Evolutionary conservation across 495 filamentous ascomycete genomes (phyloP), one percentile per base, ranked within the genome.

Genomic region (Penicillium cosmopolitanum): DNA sequence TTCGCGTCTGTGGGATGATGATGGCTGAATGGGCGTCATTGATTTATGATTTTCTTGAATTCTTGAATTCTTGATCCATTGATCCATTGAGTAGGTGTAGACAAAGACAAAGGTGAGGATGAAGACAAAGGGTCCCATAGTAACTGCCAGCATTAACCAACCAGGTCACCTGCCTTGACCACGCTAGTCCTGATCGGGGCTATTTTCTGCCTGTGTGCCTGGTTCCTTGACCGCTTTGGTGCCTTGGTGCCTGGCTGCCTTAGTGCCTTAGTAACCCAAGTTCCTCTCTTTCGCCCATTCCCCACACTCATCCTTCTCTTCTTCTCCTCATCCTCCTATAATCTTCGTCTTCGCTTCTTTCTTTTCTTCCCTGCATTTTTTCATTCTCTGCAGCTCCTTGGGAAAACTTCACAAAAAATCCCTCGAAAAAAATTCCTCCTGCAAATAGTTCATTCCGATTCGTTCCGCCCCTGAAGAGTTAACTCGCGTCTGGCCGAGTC

Each of bases 311-410:
- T 54, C 46, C 19, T 28, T 60, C 63, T 56, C 62, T 59, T 64
- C 53, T 61, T 63, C 65, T 64, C 54, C 66, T 62, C 66, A 53
- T 53, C 50, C 56, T 62, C 50, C 51, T 54, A 50, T 50, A 57
- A 47, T 55, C 55, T 21, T 54, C 53, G 57, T 65, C 71, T 77
- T 78, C 65, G 63, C 58, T 69, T 61, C 58, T 61, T 65, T 71
- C 64, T 66, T 66, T 65, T 64, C 67, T 66, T 67, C 61, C 50
- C 68, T 64, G 68, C 72, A 69, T 62, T 71, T 69, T 62, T 69
- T 77, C 69, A 64, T 73, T 72, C 66, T 67, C 61, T 62, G 60
- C 68, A 64, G 68, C 69, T 67, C 64, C 42, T 57, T 54, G 57
- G 52, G 57, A 53, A 55, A 33, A 50, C 23, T 12, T 23, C 58